A percentile compares a stretch with the other conserved stretches of the same genome.
phyloP scores from a whole-genome alignment of 495 filamentous ascomycete species.

The Chaetomium cochliodes region DNA sequence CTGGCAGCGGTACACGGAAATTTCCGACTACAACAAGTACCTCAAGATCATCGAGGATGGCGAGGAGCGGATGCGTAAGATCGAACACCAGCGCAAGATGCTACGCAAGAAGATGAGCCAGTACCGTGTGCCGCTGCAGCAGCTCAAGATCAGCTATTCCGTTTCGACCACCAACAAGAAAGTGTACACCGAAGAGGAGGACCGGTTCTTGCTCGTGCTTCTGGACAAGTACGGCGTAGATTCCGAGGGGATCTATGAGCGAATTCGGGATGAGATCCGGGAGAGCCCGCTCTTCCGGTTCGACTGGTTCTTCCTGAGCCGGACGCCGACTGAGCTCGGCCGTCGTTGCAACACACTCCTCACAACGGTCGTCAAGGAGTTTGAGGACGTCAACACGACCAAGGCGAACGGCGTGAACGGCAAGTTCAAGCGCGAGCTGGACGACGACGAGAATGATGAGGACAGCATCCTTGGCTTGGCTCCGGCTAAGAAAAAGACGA shows the following conservation, averaged over 20 bases:
- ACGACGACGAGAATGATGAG: slow-evolving; percentile 81
- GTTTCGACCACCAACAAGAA: slow-evolving; percentile 99
- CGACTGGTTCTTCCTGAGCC: slow-evolving; percentile 97
- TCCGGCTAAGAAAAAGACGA: slow-evolving; percentile 89
- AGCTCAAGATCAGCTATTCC: slow-evolving; percentile 97
- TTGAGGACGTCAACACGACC: slow-evolving; percentile 60
- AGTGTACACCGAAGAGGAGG: slow-evolving; percentile 98
- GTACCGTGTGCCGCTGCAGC: slow-evolving; percentile 94
- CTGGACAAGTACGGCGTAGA: slow-evolving; percentile 88
- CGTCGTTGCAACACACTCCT: slow-evolving; percentile 91
- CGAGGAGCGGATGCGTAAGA: slow-evolving; percentile 83
- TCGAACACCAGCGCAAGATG: slow-evolving; percentile 91
- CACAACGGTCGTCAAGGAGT: slow-evolving; percentile 90
- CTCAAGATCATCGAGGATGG: slow-evolving; percentile 84
- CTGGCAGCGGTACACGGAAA: slow-evolving; percentile 88
- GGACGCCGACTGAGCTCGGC: slow-evolving; percentile 88
- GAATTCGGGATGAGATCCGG: slow-evolving; percentile 86
- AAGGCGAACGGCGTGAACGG: slow-evolving; percentile 64
- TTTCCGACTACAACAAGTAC: slow-evolving; percentile 83
- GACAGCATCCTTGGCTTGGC: slow-evolving; percentile 67
- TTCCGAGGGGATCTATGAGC: slow-evolving; percentile 77
- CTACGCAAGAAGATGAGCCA: slow-evolving; percentile 90
- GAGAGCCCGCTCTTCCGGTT: slow-evolving; percentile 95
- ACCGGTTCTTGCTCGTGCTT: slow-evolving; percentile 92
- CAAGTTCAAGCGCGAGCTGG: slow-evolving; percentile 71